phyloP scores from a whole-genome alignment of 208 protist genomes.

The Phytomonas sp. region DNA sequence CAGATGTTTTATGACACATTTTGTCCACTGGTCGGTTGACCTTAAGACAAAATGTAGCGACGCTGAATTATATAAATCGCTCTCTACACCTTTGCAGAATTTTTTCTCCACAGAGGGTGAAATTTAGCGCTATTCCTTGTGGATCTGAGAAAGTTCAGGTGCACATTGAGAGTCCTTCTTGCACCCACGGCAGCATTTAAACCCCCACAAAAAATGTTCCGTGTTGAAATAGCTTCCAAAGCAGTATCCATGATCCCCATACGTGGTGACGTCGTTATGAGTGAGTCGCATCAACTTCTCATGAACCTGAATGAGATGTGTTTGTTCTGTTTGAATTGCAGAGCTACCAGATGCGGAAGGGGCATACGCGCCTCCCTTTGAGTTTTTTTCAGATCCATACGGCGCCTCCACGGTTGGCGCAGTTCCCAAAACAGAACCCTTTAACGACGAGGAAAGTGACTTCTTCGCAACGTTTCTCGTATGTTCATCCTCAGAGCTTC shows the following conservation, averaged over 20 bases:
- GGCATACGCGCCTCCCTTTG: neutral
- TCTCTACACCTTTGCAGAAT: neutral
- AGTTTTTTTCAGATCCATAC: neutral
- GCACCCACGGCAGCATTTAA: constrained; percentile 57
- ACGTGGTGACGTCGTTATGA: constrained; percentile 9
- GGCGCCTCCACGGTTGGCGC: neutral
- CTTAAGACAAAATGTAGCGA: neutral
- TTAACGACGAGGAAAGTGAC: neutral
- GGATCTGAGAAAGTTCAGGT: neutral
- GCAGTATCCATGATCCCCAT: constrained; percentile 42
- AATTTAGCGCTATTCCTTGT: neutral
- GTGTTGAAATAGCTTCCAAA: constrained; percentile 78
- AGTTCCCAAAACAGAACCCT: neutral
- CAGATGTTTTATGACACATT: neutral
- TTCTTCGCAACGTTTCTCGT: neutral
- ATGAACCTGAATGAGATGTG: neutral
- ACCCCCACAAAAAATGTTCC: constrained; percentile 54
- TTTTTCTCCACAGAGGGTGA: neutral
- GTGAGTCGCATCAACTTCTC: constrained; percentile 12
- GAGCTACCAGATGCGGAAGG: neutral
- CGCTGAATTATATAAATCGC: neutral
- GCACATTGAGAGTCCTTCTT: constrained; percentile 34
- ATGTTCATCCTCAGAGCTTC: neutral
- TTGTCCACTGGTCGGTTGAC: neutral
- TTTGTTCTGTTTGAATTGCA: neutral